Evolutionary conservation across 2,329 filamentous ascomycete species (phyloP), one percentile per base, ranked within the genome.

Genomic region (Trichothecium sympodiale): DNA sequence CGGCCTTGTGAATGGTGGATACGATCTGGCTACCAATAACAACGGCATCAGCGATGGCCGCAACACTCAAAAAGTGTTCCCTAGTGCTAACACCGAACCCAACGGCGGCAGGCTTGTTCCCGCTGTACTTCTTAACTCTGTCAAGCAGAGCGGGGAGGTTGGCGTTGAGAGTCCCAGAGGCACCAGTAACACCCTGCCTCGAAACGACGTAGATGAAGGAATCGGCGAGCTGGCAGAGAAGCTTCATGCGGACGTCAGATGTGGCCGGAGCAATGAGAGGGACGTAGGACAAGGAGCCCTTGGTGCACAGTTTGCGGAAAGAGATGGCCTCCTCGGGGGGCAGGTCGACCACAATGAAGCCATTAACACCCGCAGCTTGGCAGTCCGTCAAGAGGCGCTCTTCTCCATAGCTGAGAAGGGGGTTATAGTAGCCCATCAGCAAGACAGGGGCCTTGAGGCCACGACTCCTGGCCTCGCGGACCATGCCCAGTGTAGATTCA

Each of bases 351-450:
- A 96, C 80, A 51, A 98, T 95, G 63, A 96, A 96, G 40, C 91
- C 89, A 61, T 94, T 95, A 55, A 94, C 77, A 17, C 88, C 86
- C 3, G 85, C 83, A 37, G 77, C 75, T 55, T 81, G 80, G 57
- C 86, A 85, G 59, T 96, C 88, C 48, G 77, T 71, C 37, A 98
- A 67, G 59, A 96, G 77, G 41, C 72, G 74, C 63, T 94, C 87
- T 64, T 98, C 91, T 36, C 91, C 91, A 56, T 96, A 98, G 51
- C 82, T 85, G 42, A 96, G 68, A 42, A 96, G 70, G 1, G 91
- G 91, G 66, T 98, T 98, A 65, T 94, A 98, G 73, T 98, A 98
- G 51, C 91, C 91, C 91, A 98, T 98, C 46, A 98, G 74, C 53
- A 98, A 64, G 29, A 98, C 75, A 1, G 91, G 91, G 1, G 81